These are phyloP conservation scores for Sphaceloma murrayae DNA, from an alignment of 2,329 filamentous ascomycete species.

Conservation along the genomic window DNA sequence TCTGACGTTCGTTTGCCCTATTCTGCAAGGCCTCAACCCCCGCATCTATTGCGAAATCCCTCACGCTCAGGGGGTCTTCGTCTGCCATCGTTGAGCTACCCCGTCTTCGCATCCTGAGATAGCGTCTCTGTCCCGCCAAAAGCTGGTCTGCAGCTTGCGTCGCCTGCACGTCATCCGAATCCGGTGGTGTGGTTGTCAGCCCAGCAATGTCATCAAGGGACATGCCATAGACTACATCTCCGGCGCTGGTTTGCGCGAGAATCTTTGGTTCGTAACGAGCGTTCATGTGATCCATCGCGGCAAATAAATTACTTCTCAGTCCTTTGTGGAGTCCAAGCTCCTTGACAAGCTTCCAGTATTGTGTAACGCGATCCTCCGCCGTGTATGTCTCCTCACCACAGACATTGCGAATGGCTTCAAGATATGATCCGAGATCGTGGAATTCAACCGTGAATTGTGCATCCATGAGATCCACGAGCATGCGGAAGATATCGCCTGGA, in stretches of 20 bases:
- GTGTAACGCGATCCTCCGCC: slow-evolving; percentile 9
- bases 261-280: too few species aligned
- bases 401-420: neutral
- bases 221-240: too few species aligned
- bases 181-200: too few species aligned
- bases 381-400: slow-evolving; percentile 7
- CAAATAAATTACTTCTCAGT: neutral
- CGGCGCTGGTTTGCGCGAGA: too few species aligned
- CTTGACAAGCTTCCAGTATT: slow-evolving; percentile 14
- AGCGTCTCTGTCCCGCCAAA: too few species aligned
- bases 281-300: too few species aligned
- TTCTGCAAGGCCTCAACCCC: too few species aligned
- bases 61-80: neutral
- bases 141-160: too few species aligned
- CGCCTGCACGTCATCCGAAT: too few species aligned
- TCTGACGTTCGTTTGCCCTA: too few species aligned
- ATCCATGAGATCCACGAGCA: slow-evolving; percentile 16
- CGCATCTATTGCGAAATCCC: neutral
- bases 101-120: too few species aligned
- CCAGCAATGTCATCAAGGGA: too few species aligned
- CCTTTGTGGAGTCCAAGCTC: neutral
- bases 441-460: slow-evolving; percentile 3
- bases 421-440: neutral
- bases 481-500: slow-evolving; percentile 17
- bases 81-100: neutral